A percentile compares a stretch with the other conserved stretches of the same genome.
These are phyloP conservation scores for Prunella vulgaris DNA, from an alignment of 257 asterid genomes.

Conservation along the genomic window DNA sequence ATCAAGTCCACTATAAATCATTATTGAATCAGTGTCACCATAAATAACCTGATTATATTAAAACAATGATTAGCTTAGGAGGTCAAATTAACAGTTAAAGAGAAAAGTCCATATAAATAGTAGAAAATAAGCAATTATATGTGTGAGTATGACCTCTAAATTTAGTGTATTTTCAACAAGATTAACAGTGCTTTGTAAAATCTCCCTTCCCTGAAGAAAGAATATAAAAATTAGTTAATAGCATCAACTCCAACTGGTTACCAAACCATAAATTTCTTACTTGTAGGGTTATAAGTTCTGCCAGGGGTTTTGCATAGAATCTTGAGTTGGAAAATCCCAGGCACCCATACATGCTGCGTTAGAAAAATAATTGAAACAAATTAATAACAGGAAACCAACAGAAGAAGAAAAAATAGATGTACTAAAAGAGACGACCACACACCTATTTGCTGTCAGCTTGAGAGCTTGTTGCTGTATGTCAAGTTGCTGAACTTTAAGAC, in stretches of 20 bases:
- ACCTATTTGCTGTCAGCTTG: conserved; percentile 98
- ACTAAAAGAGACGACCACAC: conserved; percentile 18
- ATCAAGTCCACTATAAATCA: conserved; percentile 94
- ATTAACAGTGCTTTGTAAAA: conserved; percentile 87
- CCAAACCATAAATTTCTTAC: conserved; percentile 35
- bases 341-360: conserved; percentile 94
- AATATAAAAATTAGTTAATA: conserved; percentile 23
- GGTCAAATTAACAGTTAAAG: conserved; percentile 15
- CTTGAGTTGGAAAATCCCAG: conserved; percentile 94
- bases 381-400: conserved; percentile 7
- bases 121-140: conserved; percentile 15
- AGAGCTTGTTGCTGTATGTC: conserved; percentile 98
- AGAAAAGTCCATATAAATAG: conserved; percentile 1
- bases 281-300: conserved; percentile 91
- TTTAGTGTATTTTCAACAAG: conserved; percentile 80
- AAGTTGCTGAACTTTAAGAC: conserved; percentile 82
- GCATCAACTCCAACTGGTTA: conserved; percentile 18
- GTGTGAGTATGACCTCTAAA: conserved; percentile 56
- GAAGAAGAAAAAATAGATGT: conserved; percentile 27
- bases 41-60: conserved; percentile 70
- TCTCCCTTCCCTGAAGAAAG: conserved; percentile 85
- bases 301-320: conserved; percentile 93
- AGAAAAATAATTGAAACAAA: conserved; percentile 22
- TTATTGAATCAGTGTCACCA: conserved; percentile 98
- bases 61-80: conserved; percentile 20